A percentile compares a stretch with the other conserved stretches of the same genome.
These are phyloP conservation scores for Naganishia vishniacii DNA, from an alignment of 768 basidiomycete genomes.

Conservation along the genomic window DNA sequence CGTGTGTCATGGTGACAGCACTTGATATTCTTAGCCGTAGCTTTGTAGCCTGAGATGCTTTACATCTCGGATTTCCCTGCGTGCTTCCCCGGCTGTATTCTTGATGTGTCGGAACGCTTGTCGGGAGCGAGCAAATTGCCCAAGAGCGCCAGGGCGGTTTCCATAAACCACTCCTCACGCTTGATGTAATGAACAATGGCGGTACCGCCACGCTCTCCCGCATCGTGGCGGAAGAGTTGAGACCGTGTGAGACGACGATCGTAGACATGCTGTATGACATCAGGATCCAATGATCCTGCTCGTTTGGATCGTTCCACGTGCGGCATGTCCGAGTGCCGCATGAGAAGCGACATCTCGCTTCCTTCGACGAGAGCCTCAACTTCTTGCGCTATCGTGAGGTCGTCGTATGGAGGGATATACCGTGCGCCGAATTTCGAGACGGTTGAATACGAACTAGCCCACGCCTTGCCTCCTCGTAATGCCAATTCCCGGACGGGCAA, in stretches of 20 bases:
- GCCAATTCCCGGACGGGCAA: constrained; percentile 41
- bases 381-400: constrained; percentile 63
- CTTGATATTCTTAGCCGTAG: too few species aligned
- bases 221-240: constrained; percentile 49
- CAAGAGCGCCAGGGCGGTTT: constrained; percentile 81
- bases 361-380: constrained; percentile 92
- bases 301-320: constrained; percentile 15
- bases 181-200: constrained; percentile 96
- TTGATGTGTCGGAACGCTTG: too few species aligned
- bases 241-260: constrained; percentile 35
- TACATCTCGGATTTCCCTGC: neutral
- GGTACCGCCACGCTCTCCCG: constrained; percentile 70
- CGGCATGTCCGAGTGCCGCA: constrained; percentile 47
- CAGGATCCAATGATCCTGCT: neutral
- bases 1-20: too few species aligned
- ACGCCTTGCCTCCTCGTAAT: constrained; percentile 42
- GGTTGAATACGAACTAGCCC: constrained; percentile 63
- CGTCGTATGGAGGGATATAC: constrained; percentile 65
- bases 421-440: constrained; percentile 77
- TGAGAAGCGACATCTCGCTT: constrained; percentile 64
- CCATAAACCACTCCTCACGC: constrained; percentile 91
- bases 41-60: too few species aligned
- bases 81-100: neutral
- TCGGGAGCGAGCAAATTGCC: constrained; percentile 47
- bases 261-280: constrained; percentile 23